Conservation (phyloP, 768 basidiomycete genomes). For the Rickenella mellea region DNA sequence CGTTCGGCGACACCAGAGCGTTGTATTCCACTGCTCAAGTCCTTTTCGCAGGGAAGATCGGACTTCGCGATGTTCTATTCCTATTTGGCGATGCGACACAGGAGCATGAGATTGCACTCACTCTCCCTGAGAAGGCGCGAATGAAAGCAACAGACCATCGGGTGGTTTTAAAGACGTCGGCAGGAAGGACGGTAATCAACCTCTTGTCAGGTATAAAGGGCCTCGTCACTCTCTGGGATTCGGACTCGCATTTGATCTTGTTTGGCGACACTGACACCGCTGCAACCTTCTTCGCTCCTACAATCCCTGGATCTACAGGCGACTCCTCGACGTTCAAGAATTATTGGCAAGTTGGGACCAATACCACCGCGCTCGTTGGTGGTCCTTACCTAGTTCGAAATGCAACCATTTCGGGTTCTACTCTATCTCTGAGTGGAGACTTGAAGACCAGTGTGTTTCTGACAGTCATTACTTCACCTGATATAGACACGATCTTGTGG, state of each 20-base stretch:
- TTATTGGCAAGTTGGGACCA: constrained; percentile 70
- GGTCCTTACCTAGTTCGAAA: constrained; percentile 39
- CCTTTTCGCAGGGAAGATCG: constrained; percentile 56
- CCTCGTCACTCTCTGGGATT: constrained; percentile 57
- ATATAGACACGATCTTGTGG: constrained; percentile 53
- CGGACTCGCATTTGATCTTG: constrained; percentile 55
- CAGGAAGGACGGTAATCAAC: constrained; percentile 32
- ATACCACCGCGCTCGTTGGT: constrained; percentile 47
- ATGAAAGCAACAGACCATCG: background rate
- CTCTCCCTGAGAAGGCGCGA: constrained; percentile 25
- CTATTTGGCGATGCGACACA: constrained; percentile 48
- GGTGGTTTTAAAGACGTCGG: background rate
- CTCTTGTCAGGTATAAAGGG: constrained; percentile 50
- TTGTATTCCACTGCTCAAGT: constrained; percentile 69
- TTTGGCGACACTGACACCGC: constrained; percentile 60
- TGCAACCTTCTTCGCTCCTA: constrained; percentile 70
- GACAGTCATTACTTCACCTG: constrained; percentile 53
- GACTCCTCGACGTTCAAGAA: constrained; percentile 30
- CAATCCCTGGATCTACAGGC: constrained; percentile 23
- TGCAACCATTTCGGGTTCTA: constrained; percentile 21
- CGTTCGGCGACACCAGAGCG: constrained; percentile 52
- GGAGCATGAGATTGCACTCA: constrained; percentile 44
- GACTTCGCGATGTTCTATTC: constrained; percentile 52
- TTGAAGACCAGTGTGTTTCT: constrained; percentile 48
- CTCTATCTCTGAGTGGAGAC: constrained; percentile 59